phyloP scores from a whole-genome alignment of 148 eudicot species.

The Dianthus caryophyllus region DNA sequence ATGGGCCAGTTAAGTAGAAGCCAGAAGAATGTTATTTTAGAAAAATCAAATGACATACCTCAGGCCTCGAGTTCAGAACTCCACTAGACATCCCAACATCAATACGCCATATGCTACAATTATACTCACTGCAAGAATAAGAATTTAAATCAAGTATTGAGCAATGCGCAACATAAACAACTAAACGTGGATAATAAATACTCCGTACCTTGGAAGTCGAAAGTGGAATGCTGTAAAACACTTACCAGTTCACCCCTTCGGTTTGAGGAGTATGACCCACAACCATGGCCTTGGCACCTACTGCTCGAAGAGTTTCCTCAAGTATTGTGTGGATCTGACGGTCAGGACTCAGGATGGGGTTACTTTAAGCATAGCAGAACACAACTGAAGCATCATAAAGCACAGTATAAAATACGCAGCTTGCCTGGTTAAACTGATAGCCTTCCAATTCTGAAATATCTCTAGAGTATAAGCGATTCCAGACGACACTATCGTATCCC shows the following conservation, averaged over 20 bases:
- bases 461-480: conserved; percentile 94
- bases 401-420: conserved; percentile 8
- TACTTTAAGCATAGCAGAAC: background rate
- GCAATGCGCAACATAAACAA: background rate
- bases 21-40: background rate
- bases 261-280: conserved; percentile 98
- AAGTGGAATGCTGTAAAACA: conserved; percentile 7
- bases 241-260: conserved; percentile 81
- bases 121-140: conserved; percentile 50
- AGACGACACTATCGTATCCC: conserved; percentile 96
- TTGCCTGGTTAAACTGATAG: conserved; percentile 61
- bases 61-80: conserved; percentile 87
- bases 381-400: background rate
- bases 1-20: background rate
- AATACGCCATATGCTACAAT: conserved; percentile 89
- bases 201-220: background rate
- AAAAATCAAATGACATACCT: conserved; percentile 40
- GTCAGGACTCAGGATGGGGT: conserved; percentile 2
- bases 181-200: background rate
- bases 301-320: conserved; percentile 58
- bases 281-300: conserved; percentile 91
- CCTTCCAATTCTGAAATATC: conserved; percentile 59
- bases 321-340: conserved; percentile 64
- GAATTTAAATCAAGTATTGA: background rate
- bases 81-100: conserved; percentile 99